Base-by-base conservation (phyloP, 176 grass and related monocot genomes). In the Musa itinerans region DNA sequence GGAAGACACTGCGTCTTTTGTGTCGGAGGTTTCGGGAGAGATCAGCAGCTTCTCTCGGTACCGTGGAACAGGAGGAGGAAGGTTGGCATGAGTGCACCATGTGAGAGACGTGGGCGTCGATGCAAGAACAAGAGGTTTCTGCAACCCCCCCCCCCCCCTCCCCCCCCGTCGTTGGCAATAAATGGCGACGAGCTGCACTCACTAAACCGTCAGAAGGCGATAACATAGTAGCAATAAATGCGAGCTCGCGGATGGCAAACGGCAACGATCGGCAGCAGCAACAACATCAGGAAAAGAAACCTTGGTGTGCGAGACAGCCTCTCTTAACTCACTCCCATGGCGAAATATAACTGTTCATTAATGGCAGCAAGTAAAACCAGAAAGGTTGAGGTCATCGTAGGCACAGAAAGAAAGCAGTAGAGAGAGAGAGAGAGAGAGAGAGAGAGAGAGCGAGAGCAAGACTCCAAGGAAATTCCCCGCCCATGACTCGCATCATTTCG, bases 211-310 rank as follows among this genome's bases (percentile, higher is more conserved):
- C 71, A 54, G 54, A 10, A 61, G 74, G 49, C 27, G 74, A 76
- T 76, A 27, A 50, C 17, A 61, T 76, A 76, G 9, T 59, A 76
- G 55, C n/a, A 76, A 62, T 76, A 62, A 76, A 76, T 76, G 74
- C 74, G 48, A 48, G 23, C 73, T 15, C 53, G 26, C 4, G 34
- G 34, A 43, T 6, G 34, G 34, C 34, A 43, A 43, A 43, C 6
- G 34, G 34, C 55, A 63, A 20, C 50, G 21, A 54, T 12, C 54
- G 16, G 12, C 51, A 73, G 43, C 17, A 17, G 16, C 52, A 22
- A 23, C 34, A 50, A 16, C 43, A 50, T 17, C 12, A 19, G 51
- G 22, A n/a, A 26, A 50, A 22, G 69, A 54, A 50, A 54, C 34
- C 34, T 43, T 24, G 19, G 27, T 1, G 67, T 1, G 15, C 2